phyloP scores from a whole-genome alignment of 2,329 filamentous ascomycete genomes.

The Aspergillus versicolor region DNA sequence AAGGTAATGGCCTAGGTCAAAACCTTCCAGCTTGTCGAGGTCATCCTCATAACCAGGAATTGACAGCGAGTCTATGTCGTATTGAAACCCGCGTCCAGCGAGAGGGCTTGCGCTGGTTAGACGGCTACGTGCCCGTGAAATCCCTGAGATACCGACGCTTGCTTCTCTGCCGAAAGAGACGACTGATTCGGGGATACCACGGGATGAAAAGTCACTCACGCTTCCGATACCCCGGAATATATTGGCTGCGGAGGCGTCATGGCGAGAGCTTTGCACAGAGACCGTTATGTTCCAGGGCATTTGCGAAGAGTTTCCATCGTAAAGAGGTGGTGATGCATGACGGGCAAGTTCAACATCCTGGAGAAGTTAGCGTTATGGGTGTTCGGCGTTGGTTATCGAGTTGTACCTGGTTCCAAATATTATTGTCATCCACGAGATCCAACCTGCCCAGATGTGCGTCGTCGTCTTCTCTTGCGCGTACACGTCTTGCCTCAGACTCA shows the following conservation, averaged over 20 bases:
- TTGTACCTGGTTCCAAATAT: conserved; percentile 38
- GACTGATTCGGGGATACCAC: conserved; percentile 19
- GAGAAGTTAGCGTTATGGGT: not conserved
- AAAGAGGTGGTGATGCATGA: conserved; percentile 64
- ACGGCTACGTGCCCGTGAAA: conserved; percentile 48
- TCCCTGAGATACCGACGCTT: conserved; percentile 20
- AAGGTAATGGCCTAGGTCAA: conserved; percentile 34
- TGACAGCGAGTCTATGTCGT: conserved; percentile 26
- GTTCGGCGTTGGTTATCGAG: not conserved
- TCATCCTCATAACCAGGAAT: conserved; percentile 25
- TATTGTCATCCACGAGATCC: conserved; percentile 28
- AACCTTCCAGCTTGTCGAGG: conserved; percentile 22
- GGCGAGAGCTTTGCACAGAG: conserved; percentile 54
- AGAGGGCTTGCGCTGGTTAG: conserved; percentile 63
- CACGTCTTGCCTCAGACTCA: conserved; percentile 32
- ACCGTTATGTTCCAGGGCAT: conserved; percentile 69
- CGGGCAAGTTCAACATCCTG: conserved; percentile 67
- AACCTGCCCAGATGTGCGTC: conserved; percentile 35
- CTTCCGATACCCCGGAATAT: conserved; percentile 35
- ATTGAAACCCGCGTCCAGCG: conserved; percentile 49
- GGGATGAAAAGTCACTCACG: conserved; percentile 35
- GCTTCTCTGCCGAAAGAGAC: conserved; percentile 14
- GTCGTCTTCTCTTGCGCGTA: conserved; percentile 39
- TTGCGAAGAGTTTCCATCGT: conserved; percentile 64
- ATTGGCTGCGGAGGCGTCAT: conserved; percentile 37